Evolutionary conservation across 2,329 filamentous ascomycete genomes (phyloP).

Genomic region (Alternaria hordeiaustralica): DNA sequence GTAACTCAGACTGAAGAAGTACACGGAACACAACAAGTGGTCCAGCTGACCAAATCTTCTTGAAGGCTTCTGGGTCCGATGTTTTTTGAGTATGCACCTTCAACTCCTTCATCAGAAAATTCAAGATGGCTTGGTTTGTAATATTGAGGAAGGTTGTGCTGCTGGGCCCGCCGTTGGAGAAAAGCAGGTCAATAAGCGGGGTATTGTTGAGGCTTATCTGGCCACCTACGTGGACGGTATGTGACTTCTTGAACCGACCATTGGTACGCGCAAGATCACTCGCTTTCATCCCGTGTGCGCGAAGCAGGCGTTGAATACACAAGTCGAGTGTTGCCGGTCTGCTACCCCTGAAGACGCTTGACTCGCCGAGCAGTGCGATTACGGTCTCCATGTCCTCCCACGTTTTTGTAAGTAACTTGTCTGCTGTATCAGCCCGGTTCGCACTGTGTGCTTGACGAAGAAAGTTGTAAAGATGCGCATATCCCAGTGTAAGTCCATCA

Average conservation of each 20-base stretch:
- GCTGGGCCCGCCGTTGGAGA: neutral
- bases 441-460: neutral
- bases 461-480: neutral
- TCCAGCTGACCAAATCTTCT: too few relatives aligned
- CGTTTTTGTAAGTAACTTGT: neutral
- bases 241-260: neutral
- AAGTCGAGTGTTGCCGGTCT: neutral
- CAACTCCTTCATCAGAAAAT: neutral
- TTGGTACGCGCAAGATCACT: neutral
- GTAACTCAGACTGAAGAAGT: too few relatives aligned
- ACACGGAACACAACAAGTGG: too few relatives aligned
- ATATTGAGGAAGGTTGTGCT: neutral
- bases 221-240: rapidly evolving
- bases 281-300: neutral
- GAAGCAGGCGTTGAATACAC: neutral
- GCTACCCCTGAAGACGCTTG: neutral
- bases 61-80: too few relatives aligned
- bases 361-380: neutral
- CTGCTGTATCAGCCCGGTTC: rapidly evolving
- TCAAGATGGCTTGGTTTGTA: neutral
- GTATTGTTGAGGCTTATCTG: neutral
- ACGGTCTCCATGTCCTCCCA: neutral
- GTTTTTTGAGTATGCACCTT: too few relatives aligned
- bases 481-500: neutral
- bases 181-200: rapidly evolving